Percentiles rank a stretch among this genome's conserved stretches.
Evolutionary conservation across 2,329 filamentous ascomycete species (phyloP).

Genomic region (Calonectria pseudoreteaudii): DNA sequence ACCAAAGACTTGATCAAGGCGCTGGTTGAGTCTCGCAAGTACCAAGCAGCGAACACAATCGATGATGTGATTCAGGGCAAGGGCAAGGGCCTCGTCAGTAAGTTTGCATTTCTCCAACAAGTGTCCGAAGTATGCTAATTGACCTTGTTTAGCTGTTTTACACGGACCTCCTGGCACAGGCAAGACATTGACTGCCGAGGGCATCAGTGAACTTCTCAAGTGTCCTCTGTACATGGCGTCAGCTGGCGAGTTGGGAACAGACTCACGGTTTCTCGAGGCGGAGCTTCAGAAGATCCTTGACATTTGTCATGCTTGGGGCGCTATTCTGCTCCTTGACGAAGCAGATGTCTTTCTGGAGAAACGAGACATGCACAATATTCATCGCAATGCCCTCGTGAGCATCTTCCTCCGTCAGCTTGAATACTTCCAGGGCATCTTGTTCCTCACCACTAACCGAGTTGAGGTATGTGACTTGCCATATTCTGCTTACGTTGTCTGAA

Average conservation of each 20-base stretch:
- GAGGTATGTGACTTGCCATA: conserved; percentile 56
- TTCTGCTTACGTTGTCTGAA: background rate
- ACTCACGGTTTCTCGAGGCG: conserved; percentile 77
- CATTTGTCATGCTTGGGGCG: conserved; percentile 87
- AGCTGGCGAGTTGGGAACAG: conserved; percentile 84
- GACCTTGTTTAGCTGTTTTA: conserved; percentile 67
- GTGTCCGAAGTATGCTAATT: conserved; percentile 29
- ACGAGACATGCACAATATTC: conserved; percentile 84
- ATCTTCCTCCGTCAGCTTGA: conserved; percentile 89
- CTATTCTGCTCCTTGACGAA: conserved; percentile 86
- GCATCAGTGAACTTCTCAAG: conserved; percentile 84
- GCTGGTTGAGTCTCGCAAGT: conserved; percentile 86
- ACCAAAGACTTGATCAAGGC: conserved; percentile 77
- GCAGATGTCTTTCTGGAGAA: conserved; percentile 88
- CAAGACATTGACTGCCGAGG: conserved; percentile 89
- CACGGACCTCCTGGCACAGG: conserved; percentile 90
- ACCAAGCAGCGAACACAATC: conserved; percentile 82
- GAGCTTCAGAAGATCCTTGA: conserved; percentile 88
- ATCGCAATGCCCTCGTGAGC: conserved; percentile 86
- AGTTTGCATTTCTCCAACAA: conserved; percentile 36
- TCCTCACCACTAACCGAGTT: conserved; percentile 90
- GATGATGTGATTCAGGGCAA: conserved; percentile 88
- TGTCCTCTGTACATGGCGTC: conserved; percentile 87
- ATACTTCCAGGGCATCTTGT: conserved; percentile 92
- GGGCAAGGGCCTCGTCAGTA: conserved; percentile 82